Evolutionary conservation across 805 yeast genomes (phyloP).

Genomic region (Metschnikowia gruessii): DNA sequence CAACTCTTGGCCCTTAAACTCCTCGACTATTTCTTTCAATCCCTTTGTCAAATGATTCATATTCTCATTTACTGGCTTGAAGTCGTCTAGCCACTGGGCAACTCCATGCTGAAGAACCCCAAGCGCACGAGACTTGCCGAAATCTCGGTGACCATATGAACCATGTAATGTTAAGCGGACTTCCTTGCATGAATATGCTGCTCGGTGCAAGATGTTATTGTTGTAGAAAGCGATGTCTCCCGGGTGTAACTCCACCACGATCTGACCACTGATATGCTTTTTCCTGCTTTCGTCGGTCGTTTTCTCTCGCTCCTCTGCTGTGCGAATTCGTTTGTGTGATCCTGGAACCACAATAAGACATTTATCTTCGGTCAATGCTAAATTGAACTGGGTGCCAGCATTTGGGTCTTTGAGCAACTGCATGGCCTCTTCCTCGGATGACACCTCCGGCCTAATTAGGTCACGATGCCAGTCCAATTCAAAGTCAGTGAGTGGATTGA

Average conservation of each 20-base stretch:
- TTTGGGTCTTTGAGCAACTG: slow-evolving; percentile 38
- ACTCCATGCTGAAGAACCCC: slow-evolving; percentile 56
- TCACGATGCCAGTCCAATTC: slow-evolving; percentile 56
- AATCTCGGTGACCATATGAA: slow-evolving; percentile 44
- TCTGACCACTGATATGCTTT: slow-evolving; percentile 38
- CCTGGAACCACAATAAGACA: slow-evolving; percentile 50
- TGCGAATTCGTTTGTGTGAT: slow-evolving; percentile 45
- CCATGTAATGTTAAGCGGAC: slow-evolving; percentile 49
- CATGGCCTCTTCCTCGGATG: slow-evolving; percentile 43
- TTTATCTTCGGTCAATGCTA: slow-evolving; percentile 45
- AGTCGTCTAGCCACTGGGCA: slow-evolving; percentile 42
- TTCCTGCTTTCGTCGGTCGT: slow-evolving; percentile 33
- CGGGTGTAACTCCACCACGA: slow-evolving; percentile 42
- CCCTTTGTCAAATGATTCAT: slow-evolving; percentile 29
- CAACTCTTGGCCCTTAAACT: slow-evolving; percentile 32
- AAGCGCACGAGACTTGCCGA: slow-evolving; percentile 44
- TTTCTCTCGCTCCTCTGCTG: slow-evolving; percentile 42
- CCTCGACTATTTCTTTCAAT: slow-evolving; percentile 28
- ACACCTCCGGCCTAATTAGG: slow-evolving; percentile 45
- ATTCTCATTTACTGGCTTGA: slow-evolving; percentile 30
- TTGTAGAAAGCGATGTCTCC: slow-evolving; percentile 53
- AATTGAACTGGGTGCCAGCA: slow-evolving; percentile 51
- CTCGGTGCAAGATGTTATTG: slow-evolving; percentile 49
- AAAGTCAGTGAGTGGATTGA: slow-evolving; percentile 51
- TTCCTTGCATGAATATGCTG: slow-evolving; percentile 36